These are phyloP conservation scores for Setaria italica DNA, from an alignment of 202 grass and related monocot species.

Conservation along the genomic window DNA sequence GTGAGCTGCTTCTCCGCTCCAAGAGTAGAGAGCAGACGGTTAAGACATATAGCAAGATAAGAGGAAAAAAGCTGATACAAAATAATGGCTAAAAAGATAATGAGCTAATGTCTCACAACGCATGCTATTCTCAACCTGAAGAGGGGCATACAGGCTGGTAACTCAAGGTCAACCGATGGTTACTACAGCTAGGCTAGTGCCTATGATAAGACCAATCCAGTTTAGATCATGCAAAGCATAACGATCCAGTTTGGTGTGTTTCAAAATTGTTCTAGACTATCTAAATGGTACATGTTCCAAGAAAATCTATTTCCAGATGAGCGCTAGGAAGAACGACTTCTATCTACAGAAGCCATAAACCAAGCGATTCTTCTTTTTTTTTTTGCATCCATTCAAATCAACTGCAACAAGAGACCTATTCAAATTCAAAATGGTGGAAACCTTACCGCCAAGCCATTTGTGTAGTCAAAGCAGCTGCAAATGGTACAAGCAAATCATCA, in stretches of 20 bases:
- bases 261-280: background rate
- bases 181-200: background rate
- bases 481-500: conserved; percentile 47
- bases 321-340: conserved; percentile 8
- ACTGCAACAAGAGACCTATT: conserved; percentile 3
- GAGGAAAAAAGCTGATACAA: background rate
- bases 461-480: conserved; percentile 98
- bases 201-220: background rate
- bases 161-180: background rate
- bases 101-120: background rate
- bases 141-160: no score
- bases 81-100: conserved; percentile 7
- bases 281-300: no score
- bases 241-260: background rate
- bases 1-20: background rate
- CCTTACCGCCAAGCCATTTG: conserved; percentile 91
- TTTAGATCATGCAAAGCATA: background rate
- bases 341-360: background rate
- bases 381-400: background rate
- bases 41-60: background rate
- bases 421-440: conserved; percentile 36
- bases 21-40: background rate
- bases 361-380: background rate
- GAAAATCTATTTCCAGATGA: background rate
- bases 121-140: background rate